A percentile compares a stretch with the other conserved stretches of the same genome.
phyloP scores from a whole-genome alignment of 441 rosid species.

The Hura crepitans region DNA sequence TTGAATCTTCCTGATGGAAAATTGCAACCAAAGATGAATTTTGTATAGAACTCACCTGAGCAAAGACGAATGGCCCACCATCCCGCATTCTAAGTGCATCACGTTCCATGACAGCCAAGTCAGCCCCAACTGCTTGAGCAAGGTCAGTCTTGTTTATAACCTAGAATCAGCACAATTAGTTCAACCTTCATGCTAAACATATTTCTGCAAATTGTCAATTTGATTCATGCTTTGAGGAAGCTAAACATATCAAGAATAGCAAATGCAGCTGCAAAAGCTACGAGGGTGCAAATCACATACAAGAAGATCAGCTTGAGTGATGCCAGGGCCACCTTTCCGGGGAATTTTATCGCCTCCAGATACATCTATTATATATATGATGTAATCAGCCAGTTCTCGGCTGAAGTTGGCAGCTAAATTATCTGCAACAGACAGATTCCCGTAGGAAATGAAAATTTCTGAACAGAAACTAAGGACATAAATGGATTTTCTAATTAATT shows the following conservation, averaged over 20 bases:
- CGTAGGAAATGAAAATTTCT: conserved; percentile 2
- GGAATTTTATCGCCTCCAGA: conserved; percentile 96
- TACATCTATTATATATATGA: conserved; percentile 90
- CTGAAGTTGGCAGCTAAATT: conserved; percentile 96
- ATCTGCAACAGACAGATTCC: conserved; percentile 48
- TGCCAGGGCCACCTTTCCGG: conserved; percentile 98
- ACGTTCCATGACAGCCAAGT: conserved; percentile 76
- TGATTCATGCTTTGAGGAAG: not conserved
- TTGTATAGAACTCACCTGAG: conserved; percentile 51
- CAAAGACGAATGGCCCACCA: conserved; percentile 95
- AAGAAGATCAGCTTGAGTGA: conserved; percentile 95
- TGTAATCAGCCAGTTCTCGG: conserved; percentile 94
- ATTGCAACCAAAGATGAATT: not conserved
- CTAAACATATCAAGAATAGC: not conserved
- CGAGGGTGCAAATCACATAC: conserved; percentile 28
- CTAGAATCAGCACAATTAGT: conserved; percentile 31
- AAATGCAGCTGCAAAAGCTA: not conserved
- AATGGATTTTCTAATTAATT: not conserved
- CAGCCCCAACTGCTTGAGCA: conserved; percentile 85
- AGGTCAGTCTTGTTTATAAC: conserved; percentile 97
- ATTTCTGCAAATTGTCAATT: not conserved
- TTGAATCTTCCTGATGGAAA: not conserved
- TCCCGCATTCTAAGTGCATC: conserved; percentile 94
- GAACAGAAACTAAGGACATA: not conserved
- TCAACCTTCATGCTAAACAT: not conserved